These are phyloP conservation scores for Flammula alnicola DNA, from an alignment of 1,284 basidiomycete species.

Conservation along the genomic window DNA sequence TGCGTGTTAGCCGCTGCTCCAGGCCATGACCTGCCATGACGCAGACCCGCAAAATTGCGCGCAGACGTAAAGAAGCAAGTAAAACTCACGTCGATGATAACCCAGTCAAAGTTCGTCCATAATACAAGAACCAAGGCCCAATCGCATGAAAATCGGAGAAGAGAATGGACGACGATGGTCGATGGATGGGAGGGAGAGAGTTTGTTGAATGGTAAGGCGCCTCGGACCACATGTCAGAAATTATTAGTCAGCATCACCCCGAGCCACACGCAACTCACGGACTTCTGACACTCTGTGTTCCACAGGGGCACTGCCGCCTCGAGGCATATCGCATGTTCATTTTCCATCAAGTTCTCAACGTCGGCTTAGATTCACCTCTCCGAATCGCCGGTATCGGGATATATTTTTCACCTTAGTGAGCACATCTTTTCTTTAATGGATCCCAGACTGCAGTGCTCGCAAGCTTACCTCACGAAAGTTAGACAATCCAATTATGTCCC, in stretches of 20 bases:
- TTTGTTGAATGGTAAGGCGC: slow-evolving; percentile 6
- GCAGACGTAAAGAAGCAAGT: background rate
- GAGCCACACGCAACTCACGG: slow-evolving; percentile 15
- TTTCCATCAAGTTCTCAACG: too few relatives aligned
- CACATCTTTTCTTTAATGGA: too few relatives aligned
- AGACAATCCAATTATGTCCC: too few relatives aligned
- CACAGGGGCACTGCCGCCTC: slow-evolving; percentile 12
- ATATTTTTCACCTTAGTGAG: too few relatives aligned
- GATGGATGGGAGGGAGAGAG: slow-evolving; percentile 5
- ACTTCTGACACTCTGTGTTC: slow-evolving; percentile 21
- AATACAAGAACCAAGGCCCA: slow-evolving; percentile 2
- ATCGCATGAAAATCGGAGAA: slow-evolving; percentile 16
- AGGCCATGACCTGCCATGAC: background rate
- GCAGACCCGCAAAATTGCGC: background rate
- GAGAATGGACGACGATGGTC: slow-evolving; percentile 1
- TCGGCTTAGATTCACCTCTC: too few relatives aligned
- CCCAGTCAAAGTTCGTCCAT: slow-evolving; percentile 19
- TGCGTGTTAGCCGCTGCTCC: background rate
- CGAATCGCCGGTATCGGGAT: slow-evolving; percentile 7
- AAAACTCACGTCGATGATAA: slow-evolving; percentile 14
- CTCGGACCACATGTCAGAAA: slow-evolving; percentile 8
- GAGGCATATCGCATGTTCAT: slow-evolving; percentile 16
- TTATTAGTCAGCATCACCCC: slow-evolving; percentile 16
- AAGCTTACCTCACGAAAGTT: too few relatives aligned
- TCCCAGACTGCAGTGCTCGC: too few relatives aligned